phyloP scores from a whole-genome alignment of 2,329 filamentous ascomycete species.

The Aspergillus brasiliensis region DNA sequence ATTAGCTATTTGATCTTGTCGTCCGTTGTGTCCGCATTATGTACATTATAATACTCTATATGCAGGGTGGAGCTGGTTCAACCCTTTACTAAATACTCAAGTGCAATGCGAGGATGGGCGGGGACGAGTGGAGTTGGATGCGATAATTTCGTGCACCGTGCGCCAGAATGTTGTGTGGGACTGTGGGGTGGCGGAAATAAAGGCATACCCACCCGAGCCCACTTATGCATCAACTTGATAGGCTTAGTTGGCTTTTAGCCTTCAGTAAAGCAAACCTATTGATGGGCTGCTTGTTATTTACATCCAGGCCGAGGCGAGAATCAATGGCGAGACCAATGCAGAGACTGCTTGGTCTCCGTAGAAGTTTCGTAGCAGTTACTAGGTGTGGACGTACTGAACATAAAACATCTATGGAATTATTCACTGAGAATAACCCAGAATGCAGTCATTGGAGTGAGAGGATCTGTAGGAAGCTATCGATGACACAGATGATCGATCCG shows the following conservation, averaged over 20 bases:
- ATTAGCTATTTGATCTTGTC: too few species aligned
- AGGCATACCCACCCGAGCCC: background rate
- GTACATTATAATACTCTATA: too few species aligned
- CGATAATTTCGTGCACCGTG: background rate
- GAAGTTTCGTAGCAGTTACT: too few species aligned
- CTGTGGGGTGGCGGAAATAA: too few species aligned
- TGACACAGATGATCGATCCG: too few species aligned
- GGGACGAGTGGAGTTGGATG: background rate
- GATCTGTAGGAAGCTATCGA: too few species aligned
- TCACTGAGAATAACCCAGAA: too few species aligned
- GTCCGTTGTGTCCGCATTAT: too few species aligned
- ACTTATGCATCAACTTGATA: background rate
- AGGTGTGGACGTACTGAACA: too few species aligned
- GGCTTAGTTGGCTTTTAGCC: background rate
- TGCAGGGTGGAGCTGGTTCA: background rate
- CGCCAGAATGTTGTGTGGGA: background rate
- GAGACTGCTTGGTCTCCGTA: background rate
- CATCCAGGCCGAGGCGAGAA: background rate
- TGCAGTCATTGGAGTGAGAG: too few species aligned
- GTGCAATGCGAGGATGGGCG: background rate
- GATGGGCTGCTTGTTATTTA: background rate
- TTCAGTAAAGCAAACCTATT: background rate
- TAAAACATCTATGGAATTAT: too few species aligned
- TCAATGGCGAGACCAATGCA: background rate
- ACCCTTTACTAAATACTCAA: background rate